Percentiles rank a stretch among this genome's conserved stretches.
Evolutionary conservation across 352 stramenopile genomes (phyloP).

Genomic region (Phytophthora meadii): DNA sequence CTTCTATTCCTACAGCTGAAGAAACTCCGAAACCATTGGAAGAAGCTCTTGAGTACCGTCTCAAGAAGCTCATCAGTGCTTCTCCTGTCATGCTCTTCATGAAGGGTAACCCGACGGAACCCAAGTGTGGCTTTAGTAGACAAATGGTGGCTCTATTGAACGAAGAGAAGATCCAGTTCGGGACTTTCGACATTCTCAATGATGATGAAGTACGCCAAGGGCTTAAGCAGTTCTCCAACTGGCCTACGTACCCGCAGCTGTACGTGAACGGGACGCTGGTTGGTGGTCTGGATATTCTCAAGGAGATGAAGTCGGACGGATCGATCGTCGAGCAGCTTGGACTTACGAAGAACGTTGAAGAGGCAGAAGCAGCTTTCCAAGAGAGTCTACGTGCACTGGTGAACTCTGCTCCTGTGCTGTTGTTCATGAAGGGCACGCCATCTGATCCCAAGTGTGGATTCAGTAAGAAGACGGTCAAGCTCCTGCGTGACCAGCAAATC

Average conservation of each 20-base stretch:
- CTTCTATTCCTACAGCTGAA: constrained; percentile 23
- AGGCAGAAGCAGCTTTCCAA: constrained; percentile 82
- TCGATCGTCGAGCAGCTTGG: constrained; percentile 83
- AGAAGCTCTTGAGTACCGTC: constrained; percentile 73
- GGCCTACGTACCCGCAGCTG: constrained; percentile 98
- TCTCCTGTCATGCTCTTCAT: constrained; percentile 98
- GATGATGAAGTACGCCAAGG: constrained; percentile 96
- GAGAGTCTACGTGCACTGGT: constrained; percentile 89
- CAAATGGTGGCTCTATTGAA: constrained; percentile 95
- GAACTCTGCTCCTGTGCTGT: constrained; percentile 90
- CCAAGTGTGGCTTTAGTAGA: constrained; percentile 96
- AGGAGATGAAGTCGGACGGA: constrained; percentile 94
- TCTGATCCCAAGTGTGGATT: constrained; percentile 94
- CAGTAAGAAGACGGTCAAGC: constrained; percentile 92
- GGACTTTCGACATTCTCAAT: constrained; percentile 97
- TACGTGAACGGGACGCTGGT: constrained; percentile 98
- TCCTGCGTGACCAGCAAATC: constrained; percentile 91
- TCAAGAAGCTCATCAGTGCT: constrained; percentile 85
- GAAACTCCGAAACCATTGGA: constrained; percentile 49
- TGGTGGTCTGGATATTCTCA: constrained; percentile 97
- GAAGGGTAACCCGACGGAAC: constrained; percentile 96
- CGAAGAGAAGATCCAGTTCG: constrained; percentile 93
- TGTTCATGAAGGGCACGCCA: constrained; percentile 97
- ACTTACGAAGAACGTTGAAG: constrained; percentile 73
- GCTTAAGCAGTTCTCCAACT: constrained; percentile 97